A percentile compares a stretch with the other conserved stretches of the same genome.
Conservation (phyloP, 177 flowering plant genomes). For the Vitis hybrid region DNA sequence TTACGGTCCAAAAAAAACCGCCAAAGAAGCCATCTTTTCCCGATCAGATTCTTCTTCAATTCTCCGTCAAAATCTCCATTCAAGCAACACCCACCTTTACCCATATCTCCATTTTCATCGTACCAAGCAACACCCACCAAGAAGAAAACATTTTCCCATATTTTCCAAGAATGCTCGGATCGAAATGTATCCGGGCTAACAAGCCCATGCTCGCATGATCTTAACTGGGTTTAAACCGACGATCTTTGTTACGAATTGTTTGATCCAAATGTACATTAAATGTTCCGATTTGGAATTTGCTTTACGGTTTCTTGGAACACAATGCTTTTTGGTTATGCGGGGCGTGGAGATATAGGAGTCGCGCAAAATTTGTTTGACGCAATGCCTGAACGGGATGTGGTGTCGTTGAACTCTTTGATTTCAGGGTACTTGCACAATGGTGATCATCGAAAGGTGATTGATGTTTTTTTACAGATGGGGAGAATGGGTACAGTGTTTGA, state of each 20-base stretch:
- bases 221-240: conserved; percentile 69
- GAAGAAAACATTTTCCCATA: conserved; percentile 48
- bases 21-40: conserved; percentile 18
- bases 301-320: too few relatives aligned
- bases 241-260: conserved; percentile 30
- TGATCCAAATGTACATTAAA: too few relatives aligned
- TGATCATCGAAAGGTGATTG: too few relatives aligned
- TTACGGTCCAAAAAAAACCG: conserved; percentile 10
- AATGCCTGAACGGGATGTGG: conserved; percentile 66
- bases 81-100: conserved; percentile 5
- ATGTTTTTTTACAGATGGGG: too few relatives aligned
- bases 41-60: neutral
- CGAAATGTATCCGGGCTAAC: conserved; percentile 44
- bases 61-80: conserved; percentile 1
- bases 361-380: conserved; percentile 48
- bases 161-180: conserved; percentile 59
- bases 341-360: conserved; percentile 37
- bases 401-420: conserved; percentile 78
- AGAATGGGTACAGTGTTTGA: too few relatives aligned
- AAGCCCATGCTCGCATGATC: conserved; percentile 69
- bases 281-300: too few relatives aligned
- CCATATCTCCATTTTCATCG: neutral
- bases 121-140: conserved; percentile 18
- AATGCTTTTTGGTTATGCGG: conserved; percentile 31
- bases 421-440: conserved; percentile 29